phyloP scores from a whole-genome alignment of 768 basidiomycete species.

The Botryobasidium botryosum region DNA sequence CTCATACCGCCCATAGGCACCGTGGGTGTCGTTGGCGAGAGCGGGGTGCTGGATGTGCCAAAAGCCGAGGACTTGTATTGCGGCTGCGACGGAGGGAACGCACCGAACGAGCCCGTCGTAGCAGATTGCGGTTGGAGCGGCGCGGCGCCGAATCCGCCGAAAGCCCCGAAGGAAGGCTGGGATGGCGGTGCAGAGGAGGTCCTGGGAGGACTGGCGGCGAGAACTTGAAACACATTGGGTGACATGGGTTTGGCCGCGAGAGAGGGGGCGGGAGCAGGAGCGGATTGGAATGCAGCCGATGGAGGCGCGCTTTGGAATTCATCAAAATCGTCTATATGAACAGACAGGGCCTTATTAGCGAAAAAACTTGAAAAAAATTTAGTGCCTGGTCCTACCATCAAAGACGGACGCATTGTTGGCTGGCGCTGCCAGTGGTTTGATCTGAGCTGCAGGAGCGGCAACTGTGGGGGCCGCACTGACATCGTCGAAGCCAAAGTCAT shows the following conservation, averaged over 20 bases:
- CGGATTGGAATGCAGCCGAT: conserved; percentile 16
- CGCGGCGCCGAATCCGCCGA: too few species aligned
- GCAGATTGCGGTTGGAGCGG: too few species aligned
- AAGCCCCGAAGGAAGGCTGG: too few species aligned
- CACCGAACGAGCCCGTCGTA: too few species aligned
- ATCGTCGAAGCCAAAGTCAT: conserved; percentile 55
- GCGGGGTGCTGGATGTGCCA: too few species aligned
- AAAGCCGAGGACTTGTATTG: too few species aligned
- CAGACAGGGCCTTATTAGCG: conserved; percentile 25
- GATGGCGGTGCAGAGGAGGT: background rate
- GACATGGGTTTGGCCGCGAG: conserved; percentile 15
- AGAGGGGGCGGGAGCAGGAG: conserved; percentile 1
- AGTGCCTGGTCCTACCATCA: too few species aligned
- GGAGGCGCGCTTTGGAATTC: conserved; percentile 68
- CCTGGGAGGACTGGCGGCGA: conserved; percentile 9
- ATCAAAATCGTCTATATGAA: conserved; percentile 52
- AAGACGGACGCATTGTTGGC: conserved; percentile 2
- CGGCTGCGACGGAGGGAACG: too few species aligned
- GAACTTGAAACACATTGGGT: conserved; percentile 21
- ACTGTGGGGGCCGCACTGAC: conserved; percentile 17
- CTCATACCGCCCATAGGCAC: too few species aligned
- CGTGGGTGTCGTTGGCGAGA: background rate
- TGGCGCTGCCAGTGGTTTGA: too few species aligned
- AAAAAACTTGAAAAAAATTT: too few species aligned
- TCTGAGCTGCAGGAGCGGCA: conserved; percentile 6